These are phyloP conservation scores for Golubevia sp. DNA, from an alignment of 1,284 basidiomycete genomes.

Conservation along the genomic window DNA sequence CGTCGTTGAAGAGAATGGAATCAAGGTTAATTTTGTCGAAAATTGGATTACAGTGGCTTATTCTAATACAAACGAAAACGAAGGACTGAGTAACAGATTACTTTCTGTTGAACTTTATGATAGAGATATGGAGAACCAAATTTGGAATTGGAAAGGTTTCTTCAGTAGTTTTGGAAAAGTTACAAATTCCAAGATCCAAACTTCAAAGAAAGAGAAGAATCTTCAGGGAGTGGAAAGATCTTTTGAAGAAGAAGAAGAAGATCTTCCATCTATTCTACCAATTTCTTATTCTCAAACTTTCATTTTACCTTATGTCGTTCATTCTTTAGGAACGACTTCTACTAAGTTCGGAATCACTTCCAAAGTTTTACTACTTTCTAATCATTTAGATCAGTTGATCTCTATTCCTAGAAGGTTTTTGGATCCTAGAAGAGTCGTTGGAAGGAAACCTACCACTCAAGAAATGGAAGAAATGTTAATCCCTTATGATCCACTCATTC, in stretches of 20 bases:
- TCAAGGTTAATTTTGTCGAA: slow-evolving; percentile 41
- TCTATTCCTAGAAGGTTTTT: slow-evolving; percentile 76
- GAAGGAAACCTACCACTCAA: slow-evolving; percentile 74
- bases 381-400: slow-evolving; percentile 74
- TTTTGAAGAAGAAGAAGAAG: background rate
- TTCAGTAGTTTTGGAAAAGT: slow-evolving; percentile 24
- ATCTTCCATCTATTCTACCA: too few relatives aligned
- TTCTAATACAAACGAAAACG: slow-evolving; percentile 24
- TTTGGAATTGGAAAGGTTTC: slow-evolving; percentile 20
- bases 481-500: slow-evolving; percentile 79
- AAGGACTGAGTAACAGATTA: slow-evolving; percentile 19
- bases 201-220: background rate
- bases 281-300: too few relatives aligned
- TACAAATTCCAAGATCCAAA: background rate
- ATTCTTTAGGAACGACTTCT: background rate
- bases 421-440: slow-evolving; percentile 78
- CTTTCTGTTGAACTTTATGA: slow-evolving; percentile 46
- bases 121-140: slow-evolving; percentile 1
- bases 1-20: slow-evolving; percentile 20
- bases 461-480: slow-evolving; percentile 85
- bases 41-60: slow-evolving; percentile 53
- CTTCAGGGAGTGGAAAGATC: background rate
- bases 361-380: slow-evolving; percentile 89
- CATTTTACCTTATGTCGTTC: too few relatives aligned
- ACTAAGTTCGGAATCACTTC: slow-evolving; percentile 80